Base-by-base conservation (phyloP, 2,329 filamentous ascomycete genomes). In the Trichoderma sp. region DNA sequence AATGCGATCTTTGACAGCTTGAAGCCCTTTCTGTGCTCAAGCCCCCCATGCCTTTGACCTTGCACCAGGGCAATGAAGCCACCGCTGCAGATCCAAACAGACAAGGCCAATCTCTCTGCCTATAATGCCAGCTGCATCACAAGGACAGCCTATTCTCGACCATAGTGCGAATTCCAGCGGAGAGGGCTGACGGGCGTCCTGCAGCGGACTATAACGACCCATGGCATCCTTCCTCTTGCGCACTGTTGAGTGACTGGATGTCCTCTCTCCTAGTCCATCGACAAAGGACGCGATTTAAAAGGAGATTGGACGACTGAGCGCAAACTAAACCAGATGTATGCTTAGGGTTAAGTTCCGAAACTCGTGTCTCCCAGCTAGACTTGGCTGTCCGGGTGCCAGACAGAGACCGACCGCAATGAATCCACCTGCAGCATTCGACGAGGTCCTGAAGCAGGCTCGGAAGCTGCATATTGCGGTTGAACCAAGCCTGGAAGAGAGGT, bases 291-390 rank as follows among this genome's bases (percentile, higher is more conserved):
- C 79, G 80, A 83, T 85, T 81, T 95, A 95, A 83, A 91, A 88
- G 89, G 87, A 87, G 86, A 85, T 89, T 86, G 89, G 85, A 91
- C 91, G 91, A 93, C 92, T 90, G 86, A 88, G 88, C 91, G 91
- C 91, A 93, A 95, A 89, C 93, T 94, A 77, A 80, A 91, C 94
- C 93, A 93, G 91, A 87, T 84, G 83, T 87, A 85, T 87, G 87
- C 89, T 93, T 98, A 98, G 95, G 95, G 95, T 97, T 98, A 97
- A 95, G 94, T 95, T 95, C 94, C 94, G 92, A 93, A 85, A 87
- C 85, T 87, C 87, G 88, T 91, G 14, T 92, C 90, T 89, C 90
- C 85, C 86, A 81, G 82, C 78, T 78, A 74, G 78, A 81, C 84
- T 83, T 85, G 86, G 83, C 85, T 83, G 82, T 83, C 82, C 78